Evolutionary conservation across 2,329 filamentous ascomycete genomes (phyloP).

Genomic region (Dactylellina drechsleri): DNA sequence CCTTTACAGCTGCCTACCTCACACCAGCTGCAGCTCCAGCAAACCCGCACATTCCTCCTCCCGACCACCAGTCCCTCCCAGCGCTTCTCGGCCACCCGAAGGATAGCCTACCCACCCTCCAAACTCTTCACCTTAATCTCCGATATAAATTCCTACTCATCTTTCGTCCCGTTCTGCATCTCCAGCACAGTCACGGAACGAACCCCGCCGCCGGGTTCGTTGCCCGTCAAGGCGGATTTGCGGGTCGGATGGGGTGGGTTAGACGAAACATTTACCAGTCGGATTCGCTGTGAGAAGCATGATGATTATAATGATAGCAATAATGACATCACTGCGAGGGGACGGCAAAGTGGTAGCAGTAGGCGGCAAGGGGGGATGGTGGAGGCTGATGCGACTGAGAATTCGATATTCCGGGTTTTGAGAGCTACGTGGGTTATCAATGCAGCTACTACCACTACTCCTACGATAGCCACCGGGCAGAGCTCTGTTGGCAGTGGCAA

Average conservation of each 20-base stretch:
- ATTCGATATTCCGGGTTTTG: constrained; percentile 73
- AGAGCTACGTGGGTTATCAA: constrained; percentile 75
- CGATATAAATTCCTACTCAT: constrained; percentile 83
- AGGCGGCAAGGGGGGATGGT: constrained; percentile 62
- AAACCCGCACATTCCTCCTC: constrained; percentile 62
- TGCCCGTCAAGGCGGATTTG: constrained; percentile 78
- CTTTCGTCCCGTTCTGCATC: constrained; percentile 92
- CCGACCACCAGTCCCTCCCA: constrained; percentile 63
- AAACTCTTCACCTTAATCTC: constrained; percentile 86
- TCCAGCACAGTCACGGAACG: constrained; percentile 79
- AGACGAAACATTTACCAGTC: constrained; percentile 82
- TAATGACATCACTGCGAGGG: not conserved
- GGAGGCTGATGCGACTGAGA: constrained; percentile 62
- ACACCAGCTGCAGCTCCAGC: constrained; percentile 6
- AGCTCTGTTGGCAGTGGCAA: constrained; percentile 60
- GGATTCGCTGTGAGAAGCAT: constrained; percentile 73
- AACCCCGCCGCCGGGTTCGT: constrained; percentile 63
- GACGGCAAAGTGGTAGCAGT: constrained; percentile 55
- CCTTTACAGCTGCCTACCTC: not conserved
- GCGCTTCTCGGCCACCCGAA: constrained; percentile 78
- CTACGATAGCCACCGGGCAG: too few relatives aligned
- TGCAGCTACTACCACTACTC: not conserved
- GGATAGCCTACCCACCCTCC: constrained; percentile 76
- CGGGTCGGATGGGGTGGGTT: constrained; percentile 86
- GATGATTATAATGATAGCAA: constrained; percentile 60